Percentiles rank a stretch among this genome's conserved stretches.
Evolutionary conservation across 2,329 filamentous ascomycete species (phyloP).

Genomic region (Penicillium sp.): DNA sequence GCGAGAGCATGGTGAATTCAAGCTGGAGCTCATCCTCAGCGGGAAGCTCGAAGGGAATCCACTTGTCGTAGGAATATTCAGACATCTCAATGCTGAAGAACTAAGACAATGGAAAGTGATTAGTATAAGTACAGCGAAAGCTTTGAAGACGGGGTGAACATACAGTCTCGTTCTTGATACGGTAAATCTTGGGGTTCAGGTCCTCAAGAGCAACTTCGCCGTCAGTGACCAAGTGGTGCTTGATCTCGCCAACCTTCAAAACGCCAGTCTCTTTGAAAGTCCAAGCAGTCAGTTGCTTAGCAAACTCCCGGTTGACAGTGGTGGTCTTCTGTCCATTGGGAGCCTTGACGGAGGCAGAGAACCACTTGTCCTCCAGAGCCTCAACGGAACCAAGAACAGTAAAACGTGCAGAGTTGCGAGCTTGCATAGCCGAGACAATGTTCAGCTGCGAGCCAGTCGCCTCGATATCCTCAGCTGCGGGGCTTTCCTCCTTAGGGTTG

Average conservation of each 20-base stretch:
- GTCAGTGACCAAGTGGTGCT: conserved; percentile 65
- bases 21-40: conserved; percentile 76
- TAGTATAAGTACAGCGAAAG: conserved; percentile 1
- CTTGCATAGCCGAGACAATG: conserved; percentile 83
- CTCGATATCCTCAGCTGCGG: conserved; percentile 75
- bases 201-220: conserved; percentile 50
- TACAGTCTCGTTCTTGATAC: conserved; percentile 96
- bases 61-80: conserved; percentile 74
- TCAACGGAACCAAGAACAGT: conserved; percentile 82
- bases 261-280: conserved; percentile 93
- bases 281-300: conserved; percentile 84
- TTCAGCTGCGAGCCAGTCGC: conserved; percentile 79
- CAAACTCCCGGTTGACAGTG: conserved; percentile 81
- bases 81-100: conserved; percentile 85
- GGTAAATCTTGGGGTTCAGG: conserved; percentile 80
- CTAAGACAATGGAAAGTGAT: conserved; percentile 48
- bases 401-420: conserved; percentile 88
- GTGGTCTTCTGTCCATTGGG: conserved; percentile 55
- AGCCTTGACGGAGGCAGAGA: conserved; percentile 71
- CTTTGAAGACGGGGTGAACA: conserved; percentile 43
- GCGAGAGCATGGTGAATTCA: conserved; percentile 97
- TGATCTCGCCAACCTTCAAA: conserved; percentile 75
- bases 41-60: conserved; percentile 69
- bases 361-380: conserved; percentile 85
- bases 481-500: conserved; percentile 81